Evolutionary conservation across 129 eudicot species (phyloP), one percentile per base, ranked within the genome.

Genomic region (Escallonia rubra): DNA sequence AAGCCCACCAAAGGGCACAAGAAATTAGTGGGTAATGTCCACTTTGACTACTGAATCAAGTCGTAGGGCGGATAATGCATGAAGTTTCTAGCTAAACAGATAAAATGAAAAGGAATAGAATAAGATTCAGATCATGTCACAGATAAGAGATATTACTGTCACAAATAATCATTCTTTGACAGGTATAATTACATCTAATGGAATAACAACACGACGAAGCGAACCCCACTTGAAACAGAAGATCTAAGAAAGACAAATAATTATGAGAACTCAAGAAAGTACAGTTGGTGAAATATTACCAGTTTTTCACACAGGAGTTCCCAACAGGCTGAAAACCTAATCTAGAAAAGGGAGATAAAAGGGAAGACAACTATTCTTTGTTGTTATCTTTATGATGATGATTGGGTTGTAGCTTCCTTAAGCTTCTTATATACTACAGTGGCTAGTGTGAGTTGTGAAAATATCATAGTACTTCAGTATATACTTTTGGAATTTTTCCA

Each of bases 211-310:
- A 42, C 55, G 53, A 23, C 34, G 14, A 4, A 52, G 50, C 6
- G 50, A 46, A 46, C 8, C 50, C 10, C 50, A 46, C 50, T 8
- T 45, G 10, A 39, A 67, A 54, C 34, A 13, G 23, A 61, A 75
- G 63, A 52, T 61, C 66, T 15, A 41, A 45, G 14, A 44, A 2
- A 23, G 55, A 61, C 11, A 9, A 15, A 55, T 11, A 23, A 63
- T 48, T 0, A 69, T 39, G 77, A 57, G 71, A 52, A 75, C 43
- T 57, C 68, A 71, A 66, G 74, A 67, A 63, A 70, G 50, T 54
- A n/a, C 59, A 16, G 54, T 70, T 53, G 59, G 41, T 15, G 79
- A 77, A 8, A 74, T 60, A 59, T 76, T 63, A 74, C 86, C 83
- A 74, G 74, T 57, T 77, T 64, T 77, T 65, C 54, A 73, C 71